These are phyloP conservation scores for Albizia julibrissin DNA, from an alignment of 306 rosid genomes.

Conservation along the genomic window DNA sequence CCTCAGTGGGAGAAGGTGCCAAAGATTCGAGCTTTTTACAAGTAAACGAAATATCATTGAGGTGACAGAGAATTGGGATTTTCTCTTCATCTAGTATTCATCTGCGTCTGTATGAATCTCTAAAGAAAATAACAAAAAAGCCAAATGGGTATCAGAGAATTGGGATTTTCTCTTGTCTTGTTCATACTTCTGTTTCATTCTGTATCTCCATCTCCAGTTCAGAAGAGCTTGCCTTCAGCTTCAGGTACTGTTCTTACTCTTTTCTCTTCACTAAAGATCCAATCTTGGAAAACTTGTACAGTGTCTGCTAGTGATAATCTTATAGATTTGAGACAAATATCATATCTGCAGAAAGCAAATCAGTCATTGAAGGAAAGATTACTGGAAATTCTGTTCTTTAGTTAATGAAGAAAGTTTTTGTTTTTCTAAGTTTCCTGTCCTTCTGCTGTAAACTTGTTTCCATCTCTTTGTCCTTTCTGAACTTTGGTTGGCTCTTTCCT, in stretches of 20 bases:
- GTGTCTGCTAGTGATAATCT: neutral
- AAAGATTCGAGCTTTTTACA: neutral
- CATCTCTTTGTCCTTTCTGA: neutral
- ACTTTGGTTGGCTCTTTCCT: neutral
- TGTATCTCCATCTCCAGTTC: slow-evolving; percentile 41
- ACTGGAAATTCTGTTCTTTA: neutral
- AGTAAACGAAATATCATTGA: slow-evolving; percentile 1
- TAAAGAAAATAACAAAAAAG: neutral
- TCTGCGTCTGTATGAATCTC: neutral
- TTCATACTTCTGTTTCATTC: slow-evolving; percentile 28
- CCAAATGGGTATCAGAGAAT: slow-evolving; percentile 47
- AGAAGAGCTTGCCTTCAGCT: slow-evolving; percentile 50
- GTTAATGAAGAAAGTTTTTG: neutral
- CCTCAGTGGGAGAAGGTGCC: slow-evolving; percentile 9
- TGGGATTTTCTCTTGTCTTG: slow-evolving; percentile 41
- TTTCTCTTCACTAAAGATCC: neutral
- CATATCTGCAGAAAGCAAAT: neutral
- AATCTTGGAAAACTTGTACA: neutral
- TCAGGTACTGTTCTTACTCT: slow-evolving; percentile 48
- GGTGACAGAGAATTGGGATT: neutral
- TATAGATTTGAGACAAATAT: neutral
- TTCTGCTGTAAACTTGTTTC: neutral
- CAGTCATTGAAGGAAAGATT: neutral
- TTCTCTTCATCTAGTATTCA: no score
- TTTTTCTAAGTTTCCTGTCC: neutral